Conservation (phyloP, 208 protist genomes). For the Trypanosoma brucei region DNA sequence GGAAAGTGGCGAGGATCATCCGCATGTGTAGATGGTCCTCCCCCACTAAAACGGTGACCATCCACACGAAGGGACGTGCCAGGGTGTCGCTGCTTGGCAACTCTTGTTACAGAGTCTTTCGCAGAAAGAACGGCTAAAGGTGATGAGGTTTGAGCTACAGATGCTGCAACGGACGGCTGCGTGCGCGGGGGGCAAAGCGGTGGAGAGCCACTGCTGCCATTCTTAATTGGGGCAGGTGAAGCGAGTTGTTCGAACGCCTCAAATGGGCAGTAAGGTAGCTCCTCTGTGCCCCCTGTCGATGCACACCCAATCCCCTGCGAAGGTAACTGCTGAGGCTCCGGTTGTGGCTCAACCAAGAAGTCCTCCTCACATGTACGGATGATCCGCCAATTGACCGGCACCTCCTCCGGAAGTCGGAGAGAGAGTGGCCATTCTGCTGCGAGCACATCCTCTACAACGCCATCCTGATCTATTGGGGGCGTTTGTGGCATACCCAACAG, state of each 20-base stretch:
- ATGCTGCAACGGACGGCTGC: background rate
- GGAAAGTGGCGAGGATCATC: background rate
- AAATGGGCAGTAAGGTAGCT: background rate
- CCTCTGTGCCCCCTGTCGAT: background rate
- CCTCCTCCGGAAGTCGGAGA: slow-evolving; percentile 32
- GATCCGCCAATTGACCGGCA: slow-evolving; percentile 22
- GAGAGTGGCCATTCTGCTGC: slow-evolving; percentile 22
- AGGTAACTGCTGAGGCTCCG: background rate
- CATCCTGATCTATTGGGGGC: slow-evolving; percentile 10
- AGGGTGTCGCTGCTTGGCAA: background rate
- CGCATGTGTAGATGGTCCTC: background rate
- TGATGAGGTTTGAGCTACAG: background rate
- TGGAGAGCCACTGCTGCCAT: background rate
- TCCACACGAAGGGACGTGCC: background rate
- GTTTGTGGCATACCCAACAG: slow-evolving; percentile 53
- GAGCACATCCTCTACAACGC: background rate
- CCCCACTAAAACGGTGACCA: background rate
- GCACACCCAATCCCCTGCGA: background rate
- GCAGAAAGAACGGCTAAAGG: background rate
- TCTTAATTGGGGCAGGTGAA: background rate
- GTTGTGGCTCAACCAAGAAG: slow-evolving; percentile 12
- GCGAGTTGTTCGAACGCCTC: background rate
- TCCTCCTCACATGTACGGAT: slow-evolving; percentile 25
- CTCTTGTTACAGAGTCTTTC: background rate
- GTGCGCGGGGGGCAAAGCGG: background rate